phyloP scores from a whole-genome alignment of 768 basidiomycete species.

The Tephrocybe rancida region DNA sequence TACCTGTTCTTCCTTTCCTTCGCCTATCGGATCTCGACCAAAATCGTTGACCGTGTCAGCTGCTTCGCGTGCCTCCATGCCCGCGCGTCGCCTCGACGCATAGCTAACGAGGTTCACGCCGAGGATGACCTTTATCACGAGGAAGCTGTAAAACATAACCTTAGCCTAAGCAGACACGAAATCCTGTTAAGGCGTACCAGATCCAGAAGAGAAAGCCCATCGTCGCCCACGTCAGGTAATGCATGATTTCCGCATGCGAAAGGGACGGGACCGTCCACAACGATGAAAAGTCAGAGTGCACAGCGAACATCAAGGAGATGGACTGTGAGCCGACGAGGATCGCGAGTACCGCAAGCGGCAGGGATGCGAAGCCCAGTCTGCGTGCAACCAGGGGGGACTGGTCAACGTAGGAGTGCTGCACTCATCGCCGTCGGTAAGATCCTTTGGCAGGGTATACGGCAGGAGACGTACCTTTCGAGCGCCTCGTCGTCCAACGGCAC shows the following conservation, averaged over 20 bases:
- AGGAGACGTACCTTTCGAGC: slow-evolving; percentile 63
- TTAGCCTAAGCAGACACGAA: background rate
- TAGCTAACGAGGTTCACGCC: slow-evolving; percentile 88
- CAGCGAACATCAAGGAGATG: slow-evolving; percentile 58
- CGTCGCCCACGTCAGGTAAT: slow-evolving; percentile 63
- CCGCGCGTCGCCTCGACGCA: slow-evolving; percentile 71
- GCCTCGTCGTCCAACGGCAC: slow-evolving; percentile 65
- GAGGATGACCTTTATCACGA: slow-evolving; percentile 90
- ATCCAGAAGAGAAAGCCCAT: slow-evolving; percentile 79
- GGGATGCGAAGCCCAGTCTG: slow-evolving; percentile 89
- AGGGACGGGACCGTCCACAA: slow-evolving; percentile 47
- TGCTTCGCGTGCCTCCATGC: slow-evolving; percentile 75
- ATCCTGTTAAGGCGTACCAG: slow-evolving; percentile 55
- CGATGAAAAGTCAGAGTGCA: slow-evolving; percentile 42
- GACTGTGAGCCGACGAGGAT: slow-evolving; percentile 79
- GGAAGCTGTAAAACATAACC: slow-evolving; percentile 49
- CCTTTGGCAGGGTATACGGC: background rate
- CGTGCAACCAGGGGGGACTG: slow-evolving; percentile 95
- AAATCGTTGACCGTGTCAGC: slow-evolving; percentile 85
- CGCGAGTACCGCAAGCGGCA: slow-evolving; percentile 86
- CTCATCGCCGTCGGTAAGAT: slow-evolving; percentile 7
- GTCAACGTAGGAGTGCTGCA: slow-evolving; percentile 87
- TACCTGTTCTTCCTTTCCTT: slow-evolving; percentile 85
- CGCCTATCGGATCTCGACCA: slow-evolving; percentile 89
- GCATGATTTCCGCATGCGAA: slow-evolving; percentile 50